Percentiles rank a stretch among this genome's conserved stretches.
phyloP scores from a whole-genome alignment of 352 stramenopile species.

The Globisporangium polare region DNA sequence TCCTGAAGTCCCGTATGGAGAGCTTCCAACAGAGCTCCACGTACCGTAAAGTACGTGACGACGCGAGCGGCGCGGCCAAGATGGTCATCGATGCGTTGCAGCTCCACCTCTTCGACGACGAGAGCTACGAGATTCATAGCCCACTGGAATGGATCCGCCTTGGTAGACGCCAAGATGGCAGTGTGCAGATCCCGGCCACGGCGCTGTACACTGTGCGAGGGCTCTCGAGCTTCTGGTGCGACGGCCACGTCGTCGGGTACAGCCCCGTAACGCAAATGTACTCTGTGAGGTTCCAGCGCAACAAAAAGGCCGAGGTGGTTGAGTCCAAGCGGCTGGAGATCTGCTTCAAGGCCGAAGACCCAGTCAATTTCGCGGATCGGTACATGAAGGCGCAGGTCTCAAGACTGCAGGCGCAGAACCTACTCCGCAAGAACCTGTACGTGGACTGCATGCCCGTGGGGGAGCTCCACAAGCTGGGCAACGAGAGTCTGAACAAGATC shows the following conservation, averaged over 20 bases:
- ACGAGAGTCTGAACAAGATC: conserved; percentile 78
- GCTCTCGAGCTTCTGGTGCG: conserved; percentile 56
- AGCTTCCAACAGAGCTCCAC: conserved; percentile 31
- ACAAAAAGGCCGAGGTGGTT: conserved; percentile 51
- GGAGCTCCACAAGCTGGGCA: conserved; percentile 77
- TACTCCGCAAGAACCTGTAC: conserved; percentile 76
- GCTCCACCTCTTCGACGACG: conserved; percentile 76
- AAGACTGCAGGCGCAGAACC: conserved; percentile 61
- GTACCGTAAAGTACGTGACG: conserved; percentile 36
- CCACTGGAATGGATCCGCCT: conserved; percentile 62
- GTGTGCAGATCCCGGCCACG: conserved; percentile 64
- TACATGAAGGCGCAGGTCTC: conserved; percentile 57
- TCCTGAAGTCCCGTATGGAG: conserved; percentile 46
- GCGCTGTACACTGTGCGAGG: conserved; percentile 64
- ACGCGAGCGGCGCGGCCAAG: conserved; percentile 48
- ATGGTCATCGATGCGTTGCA: conserved; percentile 54
- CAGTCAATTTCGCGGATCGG: conserved; percentile 69
- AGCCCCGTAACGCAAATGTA: conserved; percentile 38
- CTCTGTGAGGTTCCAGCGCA: conserved; percentile 58
- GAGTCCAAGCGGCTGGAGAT: conserved; percentile 58
- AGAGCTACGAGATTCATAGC: conserved; percentile 71
- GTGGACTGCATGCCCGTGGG: conserved; percentile 84
- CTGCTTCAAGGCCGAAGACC: conserved; percentile 82
- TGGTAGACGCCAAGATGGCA: conserved; percentile 39
- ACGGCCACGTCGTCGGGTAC: conserved; percentile 59